Evolutionary conservation across 75 land plant genomes (phyloP), one percentile per base, ranked within the genome.

Genomic region (Cunninghamia lanceolata): DNA sequence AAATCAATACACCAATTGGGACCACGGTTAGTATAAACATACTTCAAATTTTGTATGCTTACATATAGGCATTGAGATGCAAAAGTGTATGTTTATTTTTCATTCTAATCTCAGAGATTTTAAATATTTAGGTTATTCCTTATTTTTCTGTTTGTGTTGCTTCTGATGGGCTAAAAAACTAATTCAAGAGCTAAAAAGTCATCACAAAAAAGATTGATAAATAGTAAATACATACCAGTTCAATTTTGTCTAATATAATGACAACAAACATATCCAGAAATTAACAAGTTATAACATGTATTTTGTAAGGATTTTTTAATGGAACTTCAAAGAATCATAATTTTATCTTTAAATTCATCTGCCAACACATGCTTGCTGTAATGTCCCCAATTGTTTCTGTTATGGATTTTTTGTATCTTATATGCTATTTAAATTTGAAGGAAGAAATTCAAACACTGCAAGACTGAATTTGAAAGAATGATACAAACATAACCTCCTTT

Each of bases 1-100:
- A 94, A 90, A 88, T 85, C 88, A 14, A 94, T 97, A 83, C 87
- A 97, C 83, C 77, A 83, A 32, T 68, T 95, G 68, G 99, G 99
- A 30, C 95, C 99, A 42, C 88, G 91, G 98, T 92, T 83, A 43
- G 85, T 50, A 83, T 83, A 45, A 56, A 50, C 59, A 83, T 16
- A 83, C 38, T 83, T 56, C 21, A 11, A 13, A 45, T n/a, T 17
- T 79, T 80, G n/a, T 80, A 13, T 80, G 3, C 75, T 73, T 73
- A 71, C 16, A 11, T 73, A 30, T 34, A 73, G 14, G 15, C 11
- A 73, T 16, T 73, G 34, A 34, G 36, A 34, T 32, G 36, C 16
- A 73, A 30, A 73, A 73, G 2, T 9, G 11, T 34, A 73, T 2
- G 38, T 34, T 73, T 34, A 34, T 73, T 73, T 70, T 73, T 73